Evolutionary conservation across 75 land plant species (phyloP).

Genomic region (Cupressus sempervirens): DNA sequence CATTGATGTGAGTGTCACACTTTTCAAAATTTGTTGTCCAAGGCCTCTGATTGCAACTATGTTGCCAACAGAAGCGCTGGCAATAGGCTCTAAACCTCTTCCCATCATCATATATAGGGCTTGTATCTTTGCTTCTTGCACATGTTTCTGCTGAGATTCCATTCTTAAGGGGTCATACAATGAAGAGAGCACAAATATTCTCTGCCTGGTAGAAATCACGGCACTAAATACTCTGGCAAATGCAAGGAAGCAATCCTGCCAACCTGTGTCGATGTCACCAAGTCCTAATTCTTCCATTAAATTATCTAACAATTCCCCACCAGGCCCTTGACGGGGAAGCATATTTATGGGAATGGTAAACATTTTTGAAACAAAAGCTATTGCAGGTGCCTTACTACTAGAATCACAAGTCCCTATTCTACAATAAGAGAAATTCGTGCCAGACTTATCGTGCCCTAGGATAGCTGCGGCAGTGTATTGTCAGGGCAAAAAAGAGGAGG

Average conservation of each 20-base stretch:
- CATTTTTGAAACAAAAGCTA: conserved; percentile 94
- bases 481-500: too few relatives aligned
- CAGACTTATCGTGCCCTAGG: too few relatives aligned
- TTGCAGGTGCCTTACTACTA: conserved; percentile 59
- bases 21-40: conserved; percentile 80
- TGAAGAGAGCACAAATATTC: conserved; percentile 76
- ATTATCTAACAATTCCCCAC: conserved; percentile 54
- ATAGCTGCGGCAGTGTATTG: too few relatives aligned
- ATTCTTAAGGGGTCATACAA: conserved; percentile 71
- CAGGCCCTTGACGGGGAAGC: conserved; percentile 60
- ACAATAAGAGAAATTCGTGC: too few relatives aligned
- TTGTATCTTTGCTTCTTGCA: conserved; percentile 81
- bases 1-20: conserved; percentile 80
- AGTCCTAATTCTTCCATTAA: too few relatives aligned
- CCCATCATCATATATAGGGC: conserved; percentile 94
- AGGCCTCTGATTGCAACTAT: conserved; percentile 86
- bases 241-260: conserved; percentile 80
- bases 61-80: conserved; percentile 68
- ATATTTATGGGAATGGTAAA: conserved; percentile 78
- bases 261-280: conserved; percentile 55
- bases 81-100: conserved; percentile 66
- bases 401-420: conserved; percentile 77
- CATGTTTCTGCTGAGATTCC: conserved; percentile 49
- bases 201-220: conserved; percentile 58
- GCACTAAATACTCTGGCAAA: conserved; percentile 95